These are phyloP conservation scores for Plectosphaerella sp. DNA, from an alignment of 2,329 filamentous ascomycete genomes.

Conservation along the genomic window DNA sequence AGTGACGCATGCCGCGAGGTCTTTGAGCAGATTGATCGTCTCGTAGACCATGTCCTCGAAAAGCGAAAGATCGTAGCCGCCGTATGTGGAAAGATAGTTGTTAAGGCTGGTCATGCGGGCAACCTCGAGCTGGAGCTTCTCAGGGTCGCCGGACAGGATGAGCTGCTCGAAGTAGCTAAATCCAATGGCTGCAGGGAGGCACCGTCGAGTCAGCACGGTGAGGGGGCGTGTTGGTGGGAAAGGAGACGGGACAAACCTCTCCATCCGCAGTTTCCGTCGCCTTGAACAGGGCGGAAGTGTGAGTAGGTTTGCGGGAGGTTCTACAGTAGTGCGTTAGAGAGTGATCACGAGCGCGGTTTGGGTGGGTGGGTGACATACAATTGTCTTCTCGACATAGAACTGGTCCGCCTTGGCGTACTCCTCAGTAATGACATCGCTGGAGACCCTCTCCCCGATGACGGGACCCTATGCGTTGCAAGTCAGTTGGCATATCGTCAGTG, in stretches of 20 bases:
- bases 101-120: conserved; percentile 68
- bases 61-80: conserved; percentile 65
- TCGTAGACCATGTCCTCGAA: conserved; percentile 83
- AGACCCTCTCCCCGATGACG: conserved; percentile 72
- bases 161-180: conserved; percentile 92
- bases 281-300: conserved; percentile 80
- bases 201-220: neutral
- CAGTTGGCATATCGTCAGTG: neutral
- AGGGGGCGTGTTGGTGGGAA: neutral
- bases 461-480: conserved; percentile 58
- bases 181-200: conserved; percentile 63
- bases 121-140: conserved; percentile 57
- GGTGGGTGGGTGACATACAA: conserved; percentile 42
- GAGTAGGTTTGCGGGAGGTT: conserved; percentile 78
- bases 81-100: conserved; percentile 64
- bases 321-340: conserved; percentile 35
- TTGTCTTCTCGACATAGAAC: conserved; percentile 80
- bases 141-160: conserved; percentile 56
- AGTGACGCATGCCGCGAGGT: conserved; percentile 55
- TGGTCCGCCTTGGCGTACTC: conserved; percentile 89
- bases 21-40: conserved; percentile 62
- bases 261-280: conserved; percentile 97
- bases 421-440: conserved; percentile 71
- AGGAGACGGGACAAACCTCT: conserved; percentile 63
- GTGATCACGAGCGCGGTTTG: too few relatives aligned